Evolutionary conservation across 305 asterid species (phyloP).

Genomic region (Rubia peregrina): DNA sequence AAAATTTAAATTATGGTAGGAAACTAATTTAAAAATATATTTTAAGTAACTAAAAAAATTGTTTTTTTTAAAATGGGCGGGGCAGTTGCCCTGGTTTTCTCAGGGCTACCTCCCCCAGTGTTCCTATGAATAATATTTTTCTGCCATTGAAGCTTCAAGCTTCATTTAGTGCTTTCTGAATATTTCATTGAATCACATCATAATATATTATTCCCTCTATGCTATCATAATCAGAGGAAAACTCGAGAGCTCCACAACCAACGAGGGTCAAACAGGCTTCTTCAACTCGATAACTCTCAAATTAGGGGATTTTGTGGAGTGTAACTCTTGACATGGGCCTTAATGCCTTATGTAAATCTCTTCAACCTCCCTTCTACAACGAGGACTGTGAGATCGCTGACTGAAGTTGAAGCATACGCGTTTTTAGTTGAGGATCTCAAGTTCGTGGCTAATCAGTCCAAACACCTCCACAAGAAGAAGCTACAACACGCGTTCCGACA

Average conservation of each 20-base stretch:
- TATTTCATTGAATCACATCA: too few species aligned
- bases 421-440: slow-evolving; percentile 74
- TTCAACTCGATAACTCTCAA: slow-evolving; percentile 71
- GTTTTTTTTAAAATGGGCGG: too few species aligned
- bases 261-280: slow-evolving; percentile 80
- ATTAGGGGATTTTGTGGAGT: slow-evolving; percentile 89
- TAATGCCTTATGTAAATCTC: slow-evolving; percentile 38
- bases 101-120: too few species aligned
- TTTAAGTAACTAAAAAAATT: too few species aligned
- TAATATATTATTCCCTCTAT: too few species aligned
- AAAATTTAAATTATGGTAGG: too few species aligned
- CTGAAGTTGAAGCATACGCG: slow-evolving; percentile 82
- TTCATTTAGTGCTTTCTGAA: too few species aligned
- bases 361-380: slow-evolving; percentile 68
- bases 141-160: too few species aligned
- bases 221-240: slow-evolving; percentile 82
- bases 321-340: slow-evolving; percentile 83
- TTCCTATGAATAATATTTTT: too few species aligned
- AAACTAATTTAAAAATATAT: too few species aligned
- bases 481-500: slow-evolving; percentile 77
- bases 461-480: slow-evolving; percentile 76
- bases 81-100: too few species aligned
- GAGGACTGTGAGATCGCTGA: slow-evolving; percentile 54
- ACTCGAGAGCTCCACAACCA: slow-evolving; percentile 80
- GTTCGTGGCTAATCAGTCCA: slow-evolving; percentile 72